phyloP scores from a whole-genome alignment of 495 filamentous ascomycete species.

The Xylaria grammica region DNA sequence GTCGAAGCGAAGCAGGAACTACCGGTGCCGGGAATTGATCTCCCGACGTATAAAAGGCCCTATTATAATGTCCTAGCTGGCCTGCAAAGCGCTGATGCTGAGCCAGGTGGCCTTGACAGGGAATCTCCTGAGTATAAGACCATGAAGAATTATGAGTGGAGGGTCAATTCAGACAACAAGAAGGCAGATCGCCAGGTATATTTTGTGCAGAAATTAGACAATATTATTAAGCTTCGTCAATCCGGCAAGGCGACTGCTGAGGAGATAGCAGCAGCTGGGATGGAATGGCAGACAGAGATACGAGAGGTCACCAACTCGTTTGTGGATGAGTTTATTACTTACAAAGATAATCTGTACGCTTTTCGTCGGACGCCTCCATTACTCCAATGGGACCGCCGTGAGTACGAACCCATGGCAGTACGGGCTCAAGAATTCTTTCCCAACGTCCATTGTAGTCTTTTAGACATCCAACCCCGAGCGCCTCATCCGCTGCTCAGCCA shows the following conservation, averaged over 20 bases:
- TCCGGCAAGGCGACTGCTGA: constrained; percentile 14
- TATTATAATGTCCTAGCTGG: constrained; percentile 38
- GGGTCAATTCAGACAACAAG: constrained; percentile 32
- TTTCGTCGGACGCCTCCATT: constrained; percentile 50
- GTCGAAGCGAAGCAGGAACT: background rate
- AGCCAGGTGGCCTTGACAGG: background rate
- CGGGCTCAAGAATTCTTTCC: constrained; percentile 63
- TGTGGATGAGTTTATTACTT: constrained; percentile 33
- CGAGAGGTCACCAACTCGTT: constrained; percentile 16
- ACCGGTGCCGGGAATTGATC: constrained; percentile 7
- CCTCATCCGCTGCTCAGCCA: constrained; percentile 42
- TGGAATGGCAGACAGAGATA: constrained; percentile 28
- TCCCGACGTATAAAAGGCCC: constrained; percentile 34
- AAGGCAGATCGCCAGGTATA: constrained; percentile 33
- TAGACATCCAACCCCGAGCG: constrained; percentile 53
- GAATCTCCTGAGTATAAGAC: constrained; percentile 28
- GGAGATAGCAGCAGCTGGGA: constrained; percentile 22
- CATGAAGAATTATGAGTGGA: constrained; percentile 29
- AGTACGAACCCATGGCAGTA: constrained; percentile 60
- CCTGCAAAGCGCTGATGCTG: constrained; percentile 38
- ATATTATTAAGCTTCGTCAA: constrained; percentile 25
- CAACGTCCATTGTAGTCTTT: constrained; percentile 40
- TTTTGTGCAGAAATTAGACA: constrained; percentile 22
- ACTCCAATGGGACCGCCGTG: constrained; percentile 68
- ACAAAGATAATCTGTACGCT: constrained; percentile 54